Evolutionary conservation across 441 rosid species (phyloP).

Genomic region (Theobroma grandiflorum): DNA sequence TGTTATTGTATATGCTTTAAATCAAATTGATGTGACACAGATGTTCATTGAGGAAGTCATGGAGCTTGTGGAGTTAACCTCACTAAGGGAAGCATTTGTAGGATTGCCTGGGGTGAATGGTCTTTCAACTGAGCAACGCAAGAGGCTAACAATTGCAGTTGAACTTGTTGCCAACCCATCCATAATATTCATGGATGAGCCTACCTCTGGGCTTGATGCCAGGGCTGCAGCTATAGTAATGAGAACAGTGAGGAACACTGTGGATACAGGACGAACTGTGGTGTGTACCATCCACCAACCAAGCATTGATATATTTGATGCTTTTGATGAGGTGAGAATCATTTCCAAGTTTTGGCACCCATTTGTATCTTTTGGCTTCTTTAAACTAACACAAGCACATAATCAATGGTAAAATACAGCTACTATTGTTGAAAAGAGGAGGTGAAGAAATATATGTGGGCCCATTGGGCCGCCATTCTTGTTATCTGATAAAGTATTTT

Average conservation of each 20-base stretch:
- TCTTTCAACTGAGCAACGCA: slow-evolving; percentile 72
- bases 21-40: slow-evolving; percentile 40
- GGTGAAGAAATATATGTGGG: slow-evolving; percentile 76
- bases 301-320: slow-evolving; percentile 74
- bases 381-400: not conserved
- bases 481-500: slow-evolving; percentile 61
- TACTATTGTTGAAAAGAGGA: slow-evolving; percentile 65
- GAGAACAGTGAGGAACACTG: slow-evolving; percentile 78
- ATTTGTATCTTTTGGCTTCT: not conserved
- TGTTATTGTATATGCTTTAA: not conserved
- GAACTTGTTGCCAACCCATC: slow-evolving; percentile 81
- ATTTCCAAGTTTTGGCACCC: not conserved
- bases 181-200: slow-evolving; percentile 71
- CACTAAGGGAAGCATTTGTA: slow-evolving; percentile 66
- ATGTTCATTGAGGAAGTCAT: slow-evolving; percentile 76
- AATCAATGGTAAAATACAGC: slow-evolving; percentile 40
- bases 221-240: slow-evolving; percentile 79
- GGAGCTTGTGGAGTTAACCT: slow-evolving; percentile 71
- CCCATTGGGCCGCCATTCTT: slow-evolving; percentile 66
- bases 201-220: slow-evolving; percentile 81
- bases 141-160: slow-evolving; percentile 73
- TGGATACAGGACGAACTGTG: slow-evolving; percentile 75
- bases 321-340: slow-evolving; percentile 69
- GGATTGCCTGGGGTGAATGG: slow-evolving; percentile 73
- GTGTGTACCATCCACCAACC: slow-evolving; percentile 87